These are phyloP conservation scores for Kurtzmaniella quercitrusa DNA, from an alignment of 1,139 yeast species.

Conservation along the genomic window DNA sequence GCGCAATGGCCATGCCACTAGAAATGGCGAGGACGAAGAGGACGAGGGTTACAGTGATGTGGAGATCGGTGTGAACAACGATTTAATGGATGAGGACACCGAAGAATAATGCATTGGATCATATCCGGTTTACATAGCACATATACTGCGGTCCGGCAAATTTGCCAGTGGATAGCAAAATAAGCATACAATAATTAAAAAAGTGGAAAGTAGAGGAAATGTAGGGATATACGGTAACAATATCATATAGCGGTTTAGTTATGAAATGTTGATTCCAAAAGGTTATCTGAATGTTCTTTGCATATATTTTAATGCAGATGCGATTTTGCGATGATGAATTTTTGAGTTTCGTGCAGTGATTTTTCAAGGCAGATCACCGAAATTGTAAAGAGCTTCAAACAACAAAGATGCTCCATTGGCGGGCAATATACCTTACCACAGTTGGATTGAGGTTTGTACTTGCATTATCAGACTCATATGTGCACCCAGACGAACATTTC, in stretches of 20 bases:
- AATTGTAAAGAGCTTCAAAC: no score
- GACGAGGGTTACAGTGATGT: constrained; percentile 27
- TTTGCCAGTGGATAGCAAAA: background rate
- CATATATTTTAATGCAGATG: background rate
- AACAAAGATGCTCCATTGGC: constrained; percentile 31
- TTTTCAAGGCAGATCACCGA: background rate
- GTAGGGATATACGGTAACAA: no score
- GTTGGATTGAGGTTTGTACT: constrained; percentile 52
- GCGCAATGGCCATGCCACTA: constrained; percentile 5
- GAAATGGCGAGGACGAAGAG: constrained; percentile 20
- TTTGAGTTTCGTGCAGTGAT: no score
- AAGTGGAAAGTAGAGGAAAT: background rate
- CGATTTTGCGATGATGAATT: background rate
- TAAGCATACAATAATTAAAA: background rate
- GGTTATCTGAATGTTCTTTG: background rate
- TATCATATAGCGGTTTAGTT: no score
- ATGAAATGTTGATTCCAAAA: background rate
- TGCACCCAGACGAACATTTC: constrained; percentile 97
- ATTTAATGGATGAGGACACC: constrained; percentile 32
- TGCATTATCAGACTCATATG: constrained; percentile 72
- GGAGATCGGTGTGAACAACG: constrained; percentile 32
- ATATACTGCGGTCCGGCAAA: background rate
- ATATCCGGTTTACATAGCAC: background rate
- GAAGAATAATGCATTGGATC: constrained; percentile 14
- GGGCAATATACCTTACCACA: constrained; percentile 37